Percentiles rank a stretch among this genome's conserved stretches.
These are phyloP conservation scores for Neospermospora avenae DNA, from an alignment of 2,329 filamentous ascomycete genomes.

Conservation along the genomic window DNA sequence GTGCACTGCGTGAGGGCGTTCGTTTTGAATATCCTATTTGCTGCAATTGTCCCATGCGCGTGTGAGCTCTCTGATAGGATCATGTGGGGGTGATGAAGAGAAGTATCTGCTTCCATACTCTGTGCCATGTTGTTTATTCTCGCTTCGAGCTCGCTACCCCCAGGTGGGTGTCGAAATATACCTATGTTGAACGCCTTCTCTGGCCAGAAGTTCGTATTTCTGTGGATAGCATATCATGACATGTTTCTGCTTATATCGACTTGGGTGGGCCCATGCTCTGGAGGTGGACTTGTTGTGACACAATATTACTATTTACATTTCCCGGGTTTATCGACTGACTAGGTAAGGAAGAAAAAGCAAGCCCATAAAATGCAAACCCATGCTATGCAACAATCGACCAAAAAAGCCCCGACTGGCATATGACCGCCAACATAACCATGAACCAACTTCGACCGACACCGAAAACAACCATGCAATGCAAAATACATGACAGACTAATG, in stretches of 20 bases:
- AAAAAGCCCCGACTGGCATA: background rate
- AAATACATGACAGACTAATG: background rate
- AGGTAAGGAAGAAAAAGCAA: background rate
- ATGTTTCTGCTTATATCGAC: too few species aligned
- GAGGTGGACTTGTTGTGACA: too few species aligned
- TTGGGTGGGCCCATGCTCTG: too few species aligned
- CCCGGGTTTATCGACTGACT: too few species aligned
- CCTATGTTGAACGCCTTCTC: too few species aligned
- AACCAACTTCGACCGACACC: background rate
- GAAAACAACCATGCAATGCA: constrained; percentile 3
- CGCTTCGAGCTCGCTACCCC: background rate
- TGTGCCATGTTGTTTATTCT: background rate
- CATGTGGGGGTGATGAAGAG: too few species aligned
- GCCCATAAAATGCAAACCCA: background rate
- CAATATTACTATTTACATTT: background rate
- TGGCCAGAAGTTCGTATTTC: too few species aligned
- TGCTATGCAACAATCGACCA: background rate
- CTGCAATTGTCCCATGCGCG: background rate
- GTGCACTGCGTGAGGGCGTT: too few species aligned
- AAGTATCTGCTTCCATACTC: too few species aligned
- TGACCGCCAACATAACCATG: background rate
- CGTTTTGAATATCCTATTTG: too few species aligned
- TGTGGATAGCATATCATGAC: too few species aligned
- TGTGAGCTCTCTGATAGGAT: background rate
- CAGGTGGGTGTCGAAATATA: too few species aligned